A percentile compares a stretch with the other conserved stretches of the same genome.
phyloP scores from a whole-genome alignment of 1,139 yeast species.

The Blastobotrys ciferrii region DNA sequence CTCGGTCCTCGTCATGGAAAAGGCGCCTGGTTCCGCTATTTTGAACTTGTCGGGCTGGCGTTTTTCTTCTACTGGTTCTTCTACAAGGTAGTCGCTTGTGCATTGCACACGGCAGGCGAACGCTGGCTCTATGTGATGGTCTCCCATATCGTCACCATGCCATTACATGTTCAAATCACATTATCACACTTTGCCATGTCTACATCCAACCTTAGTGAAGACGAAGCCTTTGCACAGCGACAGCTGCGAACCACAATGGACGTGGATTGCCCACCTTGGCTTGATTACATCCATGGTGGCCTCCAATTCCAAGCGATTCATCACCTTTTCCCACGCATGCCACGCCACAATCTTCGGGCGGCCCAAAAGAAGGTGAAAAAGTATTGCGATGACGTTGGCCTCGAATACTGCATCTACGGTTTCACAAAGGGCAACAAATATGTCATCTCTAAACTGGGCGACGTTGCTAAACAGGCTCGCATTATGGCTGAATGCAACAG shows the following conservation, averaged over 20 bases:
- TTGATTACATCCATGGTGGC: conserved; percentile 89
- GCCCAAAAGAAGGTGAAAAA: conserved; percentile 71
- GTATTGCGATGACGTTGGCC: conserved; percentile 75
- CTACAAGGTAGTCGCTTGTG: conserved; percentile 55
- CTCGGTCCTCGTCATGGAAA: conserved; percentile 76
- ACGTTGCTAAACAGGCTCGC: conserved; percentile 75
- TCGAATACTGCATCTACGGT: conserved; percentile 81
- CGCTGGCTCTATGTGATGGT: conserved; percentile 62
- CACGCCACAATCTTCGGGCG: conserved; percentile 77
- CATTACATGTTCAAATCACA: conserved; percentile 89
- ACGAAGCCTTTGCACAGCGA: conserved; percentile 78
- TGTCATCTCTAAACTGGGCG: conserved; percentile 67
- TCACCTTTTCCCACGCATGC: conserved; percentile 85
- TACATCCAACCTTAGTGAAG: conserved; percentile 76
- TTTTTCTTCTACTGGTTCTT: conserved; percentile 79
- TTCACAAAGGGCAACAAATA: conserved; percentile 73
- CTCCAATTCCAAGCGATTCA: conserved; percentile 89
- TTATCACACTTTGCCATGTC: conserved; percentile 93
- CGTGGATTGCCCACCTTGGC: conserved; percentile 90
- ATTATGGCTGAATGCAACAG: conserved; percentile 69
- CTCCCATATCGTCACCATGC: conserved; percentile 79
- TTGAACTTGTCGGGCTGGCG: conserved; percentile 66
- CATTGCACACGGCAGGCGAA: conserved; percentile 51
- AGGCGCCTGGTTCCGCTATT: conserved; percentile 84
- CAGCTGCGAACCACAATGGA: conserved; percentile 93